These are phyloP conservation scores for Cercospora brassicicola DNA, from an alignment of 2,329 filamentous ascomycete species.

Conservation along the genomic window DNA sequence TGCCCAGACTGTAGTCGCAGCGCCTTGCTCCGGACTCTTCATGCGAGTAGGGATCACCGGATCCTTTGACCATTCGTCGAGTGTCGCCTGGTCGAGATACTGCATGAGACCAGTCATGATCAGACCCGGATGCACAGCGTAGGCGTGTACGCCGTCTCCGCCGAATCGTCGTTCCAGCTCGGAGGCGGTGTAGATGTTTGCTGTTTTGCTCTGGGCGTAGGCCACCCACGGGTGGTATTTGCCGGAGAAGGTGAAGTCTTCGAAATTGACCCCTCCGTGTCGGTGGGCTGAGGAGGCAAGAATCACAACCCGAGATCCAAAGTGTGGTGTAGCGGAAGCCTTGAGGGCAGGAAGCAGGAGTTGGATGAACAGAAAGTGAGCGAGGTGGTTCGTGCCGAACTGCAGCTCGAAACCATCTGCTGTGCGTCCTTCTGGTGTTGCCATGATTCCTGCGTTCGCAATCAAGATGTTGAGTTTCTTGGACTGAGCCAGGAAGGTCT, in stretches of 20 bases:
- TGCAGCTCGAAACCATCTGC: constrained; percentile 48
- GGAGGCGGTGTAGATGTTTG: constrained; percentile 54
- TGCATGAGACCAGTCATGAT: constrained; percentile 35
- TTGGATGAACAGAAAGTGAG: constrained; percentile 56
- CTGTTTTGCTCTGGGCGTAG: constrained; percentile 54
- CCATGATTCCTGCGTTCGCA: constrained; percentile 45
- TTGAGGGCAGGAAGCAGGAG: constrained; percentile 51
- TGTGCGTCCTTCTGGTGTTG: constrained; percentile 42
- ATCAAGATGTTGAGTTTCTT: constrained; percentile 43
- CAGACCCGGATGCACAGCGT: constrained; percentile 50
- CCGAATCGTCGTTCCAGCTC: constrained; percentile 54
- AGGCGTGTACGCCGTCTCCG: constrained; percentile 46
- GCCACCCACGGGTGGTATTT: constrained; percentile 41
- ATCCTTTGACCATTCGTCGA: not conserved
- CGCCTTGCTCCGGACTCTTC: constrained; percentile 48
- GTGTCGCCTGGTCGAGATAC: not conserved
- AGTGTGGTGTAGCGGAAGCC: constrained; percentile 40
- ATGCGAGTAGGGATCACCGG: not conserved
- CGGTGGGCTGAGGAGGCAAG: constrained; percentile 50
- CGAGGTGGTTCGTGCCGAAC: constrained; percentile 51
- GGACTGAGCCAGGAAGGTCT: constrained; percentile 31
- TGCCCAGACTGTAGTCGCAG: constrained; percentile 51
- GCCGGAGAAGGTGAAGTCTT: constrained; percentile 34
- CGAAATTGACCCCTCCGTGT: constrained; percentile 36
- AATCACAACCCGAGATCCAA: constrained; percentile 51